Conservation (phyloP, 306 rosid species). For the Potentilla sterilis region DNA sequence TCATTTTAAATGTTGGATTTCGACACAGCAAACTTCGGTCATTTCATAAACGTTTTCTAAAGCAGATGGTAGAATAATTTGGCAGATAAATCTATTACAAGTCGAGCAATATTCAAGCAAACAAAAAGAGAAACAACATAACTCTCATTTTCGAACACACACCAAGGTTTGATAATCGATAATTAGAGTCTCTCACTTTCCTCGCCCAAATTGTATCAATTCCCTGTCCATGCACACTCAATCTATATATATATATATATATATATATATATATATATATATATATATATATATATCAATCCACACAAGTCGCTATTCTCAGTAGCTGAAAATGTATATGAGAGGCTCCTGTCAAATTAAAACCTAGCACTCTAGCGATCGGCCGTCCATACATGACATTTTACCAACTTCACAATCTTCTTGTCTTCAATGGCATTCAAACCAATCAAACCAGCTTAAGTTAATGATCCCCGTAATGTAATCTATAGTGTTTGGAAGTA, state of each 20-base stretch:
- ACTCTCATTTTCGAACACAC: too few species aligned
- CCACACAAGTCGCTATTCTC: background rate
- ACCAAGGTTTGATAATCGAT: too few species aligned
- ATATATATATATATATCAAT: background rate
- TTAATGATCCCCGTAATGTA: background rate
- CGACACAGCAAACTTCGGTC: background rate
- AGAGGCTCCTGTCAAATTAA: slow-evolving; percentile 15
- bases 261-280: background rate
- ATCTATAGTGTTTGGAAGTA: background rate
- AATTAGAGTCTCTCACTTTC: too few species aligned
- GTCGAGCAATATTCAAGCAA: too few species aligned
- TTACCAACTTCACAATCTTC: slow-evolving; percentile 25
- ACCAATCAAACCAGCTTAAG: background rate
- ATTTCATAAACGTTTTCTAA: background rate
- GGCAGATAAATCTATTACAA: too few species aligned
- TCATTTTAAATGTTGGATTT: slow-evolving; percentile 11
- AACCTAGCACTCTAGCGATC: background rate
- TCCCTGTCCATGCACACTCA: background rate
- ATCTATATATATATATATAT: too few species aligned
- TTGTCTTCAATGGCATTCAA: background rate
- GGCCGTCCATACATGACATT: slow-evolving; percentile 8
- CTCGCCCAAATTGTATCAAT: background rate
- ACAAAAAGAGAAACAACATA: too few species aligned
- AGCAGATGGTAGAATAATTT: too few species aligned
- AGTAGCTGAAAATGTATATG: background rate